Base-by-base conservation (phyloP, 345 rosid genomes). In the Erodium maritimum region DNA sequence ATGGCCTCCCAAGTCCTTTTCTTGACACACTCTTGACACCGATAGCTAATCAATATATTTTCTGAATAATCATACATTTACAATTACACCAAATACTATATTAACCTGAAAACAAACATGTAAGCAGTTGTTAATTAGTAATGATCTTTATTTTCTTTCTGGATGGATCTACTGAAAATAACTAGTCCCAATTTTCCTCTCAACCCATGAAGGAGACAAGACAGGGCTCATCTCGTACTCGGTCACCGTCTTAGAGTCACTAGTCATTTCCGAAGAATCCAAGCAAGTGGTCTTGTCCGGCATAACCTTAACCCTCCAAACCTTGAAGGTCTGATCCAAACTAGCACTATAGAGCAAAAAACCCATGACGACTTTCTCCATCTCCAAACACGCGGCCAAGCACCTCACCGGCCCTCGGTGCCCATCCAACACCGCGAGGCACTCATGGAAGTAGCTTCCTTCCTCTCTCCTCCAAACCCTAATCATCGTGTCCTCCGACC, bases 391-490 rank as follows among this genome's bases (percentile, higher is more conserved):
- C 37, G 75, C 80, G 18, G 75, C 73, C 58, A 79, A 57, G 57
- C 84, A 82, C 57, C 69, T 60, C 3, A 76, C 80, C 0, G 82
- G 83, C 7, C 83, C 83, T 62, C 78, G 55, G 21, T 79, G 77
- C 12, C 80, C 84, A 50, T 82, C 80, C 54, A 79, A 50, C 5
- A 79, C 80, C 0, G 77, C 82, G 21, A 82, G 21, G 53, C 82
- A 82, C 25, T 76, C 84, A 61, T 77, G 87, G 16, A 74, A 72
- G 51, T 69, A 76, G 19, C 83, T 74, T 23, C 83, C 83, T 65
- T 79, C 82, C 56, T 76, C 78, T 55, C 83, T 72, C 61, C 69
- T 76, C 83, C 86, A 82, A 11, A 82, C 70, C 77, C 78, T 70
- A 18, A 79, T 82, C 21, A 80, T 79, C 5, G 79, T 79, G 21